phyloP scores from a whole-genome alignment of 768 basidiomycete species.

The Trametes cingulata region DNA sequence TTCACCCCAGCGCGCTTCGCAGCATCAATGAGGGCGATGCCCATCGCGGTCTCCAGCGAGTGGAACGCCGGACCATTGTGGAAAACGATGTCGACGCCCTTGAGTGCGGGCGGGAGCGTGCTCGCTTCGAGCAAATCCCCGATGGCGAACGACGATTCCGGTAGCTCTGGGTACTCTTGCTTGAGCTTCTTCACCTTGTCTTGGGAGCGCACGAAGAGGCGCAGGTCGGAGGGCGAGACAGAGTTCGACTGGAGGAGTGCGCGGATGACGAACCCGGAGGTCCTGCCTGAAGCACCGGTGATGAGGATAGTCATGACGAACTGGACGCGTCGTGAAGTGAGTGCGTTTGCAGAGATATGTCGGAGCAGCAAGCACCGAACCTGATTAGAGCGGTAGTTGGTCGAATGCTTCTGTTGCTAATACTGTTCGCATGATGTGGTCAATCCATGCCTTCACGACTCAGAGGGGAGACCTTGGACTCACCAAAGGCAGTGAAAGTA shows the following conservation, averaged over 20 bases:
- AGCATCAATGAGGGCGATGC: slow-evolving; percentile 35
- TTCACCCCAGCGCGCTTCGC: slow-evolving; percentile 35
- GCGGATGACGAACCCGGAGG: slow-evolving; percentile 25
- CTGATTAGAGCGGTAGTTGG: too few species aligned
- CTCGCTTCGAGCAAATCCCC: slow-evolving; percentile 29
- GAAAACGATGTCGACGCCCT: slow-evolving; percentile 30
- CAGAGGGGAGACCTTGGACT: too few species aligned
- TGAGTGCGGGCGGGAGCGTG: slow-evolving; percentile 26
- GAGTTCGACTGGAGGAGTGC: slow-evolving; percentile 17
- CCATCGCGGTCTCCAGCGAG: slow-evolving; percentile 34
- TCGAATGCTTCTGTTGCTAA: too few species aligned
- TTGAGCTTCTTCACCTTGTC: slow-evolving; percentile 19
- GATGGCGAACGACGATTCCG: slow-evolving; percentile 24
- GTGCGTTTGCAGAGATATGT: too few species aligned
- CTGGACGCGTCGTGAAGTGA: background rate
- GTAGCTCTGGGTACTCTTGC: slow-evolving; percentile 18
- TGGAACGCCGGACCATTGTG: slow-evolving; percentile 32
- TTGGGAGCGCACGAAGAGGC: slow-evolving; percentile 30
- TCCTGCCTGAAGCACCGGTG: slow-evolving; percentile 27
- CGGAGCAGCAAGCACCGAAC: too few species aligned
- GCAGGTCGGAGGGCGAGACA: slow-evolving; percentile 20
- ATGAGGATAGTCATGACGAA: slow-evolving; percentile 24
- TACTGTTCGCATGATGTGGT: too few species aligned
- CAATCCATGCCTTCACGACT: too few species aligned
- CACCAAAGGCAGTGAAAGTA: too few species aligned